phyloP scores from a whole-genome alignment of 2,329 filamentous ascomycete genomes.

The Cladophialophora immunda region DNA sequence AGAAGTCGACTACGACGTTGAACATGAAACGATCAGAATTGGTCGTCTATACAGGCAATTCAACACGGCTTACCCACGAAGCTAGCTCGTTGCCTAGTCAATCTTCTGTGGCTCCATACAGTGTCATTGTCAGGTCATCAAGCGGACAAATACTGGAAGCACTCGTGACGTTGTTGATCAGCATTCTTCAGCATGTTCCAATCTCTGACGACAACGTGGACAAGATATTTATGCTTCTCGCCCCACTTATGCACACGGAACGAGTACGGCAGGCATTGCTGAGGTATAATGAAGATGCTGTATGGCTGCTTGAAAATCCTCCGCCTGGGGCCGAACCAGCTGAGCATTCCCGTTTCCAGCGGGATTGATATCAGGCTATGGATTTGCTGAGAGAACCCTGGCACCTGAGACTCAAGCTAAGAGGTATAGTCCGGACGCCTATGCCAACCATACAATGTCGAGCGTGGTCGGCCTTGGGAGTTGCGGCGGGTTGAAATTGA shows the following conservation, averaged over 20 bases:
- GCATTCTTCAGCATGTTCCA: constrained; percentile 50
- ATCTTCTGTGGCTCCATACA: constrained; percentile 5
- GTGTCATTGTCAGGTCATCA: constrained; percentile 17
- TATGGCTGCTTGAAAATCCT: constrained; percentile 34
- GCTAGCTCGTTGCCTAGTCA: neutral
- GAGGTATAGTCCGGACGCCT: no score
- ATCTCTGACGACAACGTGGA: constrained; percentile 52
- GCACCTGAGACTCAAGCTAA: neutral
- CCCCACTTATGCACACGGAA: constrained; percentile 22
- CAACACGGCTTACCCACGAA: neutral
- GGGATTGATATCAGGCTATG: neutral
- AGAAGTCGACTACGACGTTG: neutral
- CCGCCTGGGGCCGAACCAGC: neutral
- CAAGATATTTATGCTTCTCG: constrained; percentile 50
- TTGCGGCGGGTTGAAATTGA: neutral
- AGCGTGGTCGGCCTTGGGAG: neutral
- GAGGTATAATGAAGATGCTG: constrained; percentile 38
- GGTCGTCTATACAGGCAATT: neutral
- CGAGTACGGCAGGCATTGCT: constrained; percentile 30
- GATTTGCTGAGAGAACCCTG: neutral
- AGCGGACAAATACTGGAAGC: constrained; percentile 32
- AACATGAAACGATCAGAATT: neutral
- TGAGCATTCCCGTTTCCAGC: neutral
- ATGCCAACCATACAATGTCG: neutral
- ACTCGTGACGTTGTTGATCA: constrained; percentile 47